A percentile compares a stretch with the other conserved stretches of the same genome.
Conservation (phyloP, 2,329 filamentous ascomycete species). For the Paraphoma chrysanthemicola region DNA sequence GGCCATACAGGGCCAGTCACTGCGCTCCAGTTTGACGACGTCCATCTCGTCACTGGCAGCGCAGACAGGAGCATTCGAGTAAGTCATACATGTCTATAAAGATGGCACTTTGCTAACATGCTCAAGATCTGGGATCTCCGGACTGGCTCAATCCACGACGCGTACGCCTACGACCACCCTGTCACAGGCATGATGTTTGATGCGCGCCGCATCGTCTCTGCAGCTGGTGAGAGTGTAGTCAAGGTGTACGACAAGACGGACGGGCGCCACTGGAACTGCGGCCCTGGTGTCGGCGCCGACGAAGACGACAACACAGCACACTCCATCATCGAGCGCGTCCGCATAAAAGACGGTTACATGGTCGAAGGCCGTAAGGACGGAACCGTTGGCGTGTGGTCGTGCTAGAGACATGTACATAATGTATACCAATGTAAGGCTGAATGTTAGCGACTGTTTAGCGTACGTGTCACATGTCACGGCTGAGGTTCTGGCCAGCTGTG, state of each 20-base stretch:
- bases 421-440: neutral
- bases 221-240: slow-evolving; percentile 89
- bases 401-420: slow-evolving; percentile 29
- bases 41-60: slow-evolving; percentile 92
- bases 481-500: neutral
- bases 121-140: slow-evolving; percentile 97
- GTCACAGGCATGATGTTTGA: slow-evolving; percentile 99
- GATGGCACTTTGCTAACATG: slow-evolving; percentile 22
- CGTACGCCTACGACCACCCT: slow-evolving; percentile 91
- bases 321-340: slow-evolving; percentile 75
- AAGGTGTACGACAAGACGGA: slow-evolving; percentile 99
- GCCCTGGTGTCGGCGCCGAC: slow-evolving; percentile 74
- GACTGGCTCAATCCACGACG: slow-evolving; percentile 93
- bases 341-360: slow-evolving; percentile 92
- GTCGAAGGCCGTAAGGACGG: slow-evolving; percentile 90
- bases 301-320: slow-evolving; percentile 67
- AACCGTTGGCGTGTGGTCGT: slow-evolving; percentile 82
- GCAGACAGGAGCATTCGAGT: slow-evolving; percentile 92
- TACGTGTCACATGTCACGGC: no score
- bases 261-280: slow-evolving; percentile 95
- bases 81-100: slow-evolving; percentile 53
- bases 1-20: slow-evolving; percentile 96
- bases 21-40: slow-evolving; percentile 93
- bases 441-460: neutral
- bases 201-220: slow-evolving; percentile 83